A percentile compares a stretch with the other conserved stretches of the same genome.
Evolutionary conservation across 2,329 filamentous ascomycete genomes (phyloP).

Genomic region (Alternaria hordeiaustralica): DNA sequence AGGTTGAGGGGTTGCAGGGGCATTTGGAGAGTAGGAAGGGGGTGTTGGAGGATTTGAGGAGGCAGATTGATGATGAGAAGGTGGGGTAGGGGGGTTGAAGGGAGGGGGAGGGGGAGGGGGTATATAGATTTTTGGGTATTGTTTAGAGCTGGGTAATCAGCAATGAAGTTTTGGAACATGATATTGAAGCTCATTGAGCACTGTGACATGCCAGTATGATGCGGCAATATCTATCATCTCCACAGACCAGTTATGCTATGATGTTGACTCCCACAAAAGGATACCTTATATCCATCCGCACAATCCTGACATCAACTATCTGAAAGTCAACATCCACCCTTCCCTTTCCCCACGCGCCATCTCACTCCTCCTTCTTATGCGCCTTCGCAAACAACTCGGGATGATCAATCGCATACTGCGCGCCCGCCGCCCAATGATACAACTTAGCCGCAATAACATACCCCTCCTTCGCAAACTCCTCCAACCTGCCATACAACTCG

Average conservation of each 20-base stretch:
- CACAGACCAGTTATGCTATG: neutral
- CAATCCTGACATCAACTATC: no score
- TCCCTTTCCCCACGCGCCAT: neutral
- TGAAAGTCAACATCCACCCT: no score
- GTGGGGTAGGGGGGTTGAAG: constrained; percentile 43
- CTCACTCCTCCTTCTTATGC: no score
- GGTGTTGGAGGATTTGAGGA: constrained; percentile 75
- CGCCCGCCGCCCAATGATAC: constrained; percentile 39
- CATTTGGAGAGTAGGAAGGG: constrained; percentile 81
- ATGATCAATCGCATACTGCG: constrained; percentile 34
- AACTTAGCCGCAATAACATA: constrained; percentile 38
- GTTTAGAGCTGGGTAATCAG: neutral
- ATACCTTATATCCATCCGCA: no score
- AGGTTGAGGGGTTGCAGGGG: constrained; percentile 86
- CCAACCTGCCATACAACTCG: constrained; percentile 30
- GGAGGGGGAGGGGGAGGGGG: neutral
- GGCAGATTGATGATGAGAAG: constrained; percentile 89
- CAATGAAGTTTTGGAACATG: neutral
- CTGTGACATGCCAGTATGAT: neutral
- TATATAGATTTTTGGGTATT: neutral
- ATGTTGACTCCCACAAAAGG: neutral
- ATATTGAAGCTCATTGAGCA: neutral
- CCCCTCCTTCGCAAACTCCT: constrained; percentile 30
- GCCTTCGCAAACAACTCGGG: constrained; percentile 23
- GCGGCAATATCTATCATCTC: neutral